Conservation (phyloP, 2,329 filamentous ascomycete species). For the Paecilomyces niveus region DNA sequence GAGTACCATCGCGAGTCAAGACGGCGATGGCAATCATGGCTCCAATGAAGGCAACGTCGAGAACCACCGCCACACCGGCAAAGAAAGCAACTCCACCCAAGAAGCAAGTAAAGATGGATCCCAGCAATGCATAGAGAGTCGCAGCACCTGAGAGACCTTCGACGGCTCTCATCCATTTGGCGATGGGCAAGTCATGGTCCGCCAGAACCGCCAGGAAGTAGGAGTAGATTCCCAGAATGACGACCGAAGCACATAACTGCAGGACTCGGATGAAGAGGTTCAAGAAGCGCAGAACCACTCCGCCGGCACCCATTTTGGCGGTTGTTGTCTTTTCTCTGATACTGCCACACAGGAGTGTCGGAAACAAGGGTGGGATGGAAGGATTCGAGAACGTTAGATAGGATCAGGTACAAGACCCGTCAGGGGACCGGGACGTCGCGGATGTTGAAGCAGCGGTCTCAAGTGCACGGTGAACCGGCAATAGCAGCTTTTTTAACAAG, state of each 20-base stretch:
- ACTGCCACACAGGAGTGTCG: not conserved
- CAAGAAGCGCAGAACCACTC: constrained; percentile 58
- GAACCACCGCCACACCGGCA: constrained; percentile 62
- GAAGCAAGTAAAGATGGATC: constrained; percentile 69
- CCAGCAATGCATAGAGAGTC: constrained; percentile 65
- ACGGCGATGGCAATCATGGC: constrained; percentile 76
- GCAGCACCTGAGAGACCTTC: constrained; percentile 70
- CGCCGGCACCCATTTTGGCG: constrained; percentile 51
- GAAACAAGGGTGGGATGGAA: not conserved
- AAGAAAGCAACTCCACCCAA: constrained; percentile 68
- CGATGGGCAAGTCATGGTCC: constrained; percentile 57
- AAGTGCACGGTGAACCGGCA: not conserved
- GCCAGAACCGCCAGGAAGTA: constrained; percentile 74
- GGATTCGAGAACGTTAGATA: not conserved
- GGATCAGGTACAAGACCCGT: not conserved
- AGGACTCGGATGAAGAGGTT: constrained; percentile 68
- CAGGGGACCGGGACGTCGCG: not conserved
- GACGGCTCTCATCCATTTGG: constrained; percentile 62
- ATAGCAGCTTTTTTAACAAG: not conserved
- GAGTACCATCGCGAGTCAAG: constrained; percentile 62
- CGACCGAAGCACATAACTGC: constrained; percentile 63
- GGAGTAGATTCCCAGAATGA: constrained; percentile 72
- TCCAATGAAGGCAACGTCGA: constrained; percentile 70
- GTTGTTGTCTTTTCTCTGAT: not conserved
- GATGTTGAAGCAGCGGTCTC: not conserved